Evolutionary conservation across 805 yeast genomes (phyloP).

Genomic region (Kurtzmaniella cleridarum): DNA sequence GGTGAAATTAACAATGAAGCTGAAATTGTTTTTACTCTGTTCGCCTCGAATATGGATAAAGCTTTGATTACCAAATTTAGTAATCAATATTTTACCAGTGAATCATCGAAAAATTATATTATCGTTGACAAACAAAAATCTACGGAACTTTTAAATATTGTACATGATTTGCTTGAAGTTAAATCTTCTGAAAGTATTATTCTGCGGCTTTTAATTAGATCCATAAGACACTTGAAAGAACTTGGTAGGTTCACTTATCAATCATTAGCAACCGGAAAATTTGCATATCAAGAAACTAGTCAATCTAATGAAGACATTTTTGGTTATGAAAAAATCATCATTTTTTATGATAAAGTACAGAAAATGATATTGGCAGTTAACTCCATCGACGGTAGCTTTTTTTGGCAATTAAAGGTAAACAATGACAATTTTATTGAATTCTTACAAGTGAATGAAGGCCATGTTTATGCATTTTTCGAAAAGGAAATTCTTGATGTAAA

Average conservation of each 20-base stretch:
- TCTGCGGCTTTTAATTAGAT: slow-evolving; percentile 24
- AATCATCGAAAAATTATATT: background rate
- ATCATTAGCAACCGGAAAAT: background rate
- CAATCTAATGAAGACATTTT: slow-evolving; percentile 15
- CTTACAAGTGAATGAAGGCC: slow-evolving; percentile 5
- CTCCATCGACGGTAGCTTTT: slow-evolving; percentile 29
- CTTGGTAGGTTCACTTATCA: slow-evolving; percentile 23
- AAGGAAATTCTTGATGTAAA: slow-evolving; percentile 7
- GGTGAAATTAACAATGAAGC: slow-evolving; percentile 3
- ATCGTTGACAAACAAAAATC: slow-evolving; percentile 29
- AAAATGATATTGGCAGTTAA: slow-evolving; percentile 38
- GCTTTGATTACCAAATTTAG: background rate
- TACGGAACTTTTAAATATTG: slow-evolving; percentile 20
- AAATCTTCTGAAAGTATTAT: slow-evolving; percentile 11
- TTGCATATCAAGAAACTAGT: background rate
- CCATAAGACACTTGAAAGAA: slow-evolving; percentile 27
- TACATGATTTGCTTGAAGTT: slow-evolving; percentile 28
- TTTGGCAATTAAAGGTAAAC: slow-evolving; percentile 24
- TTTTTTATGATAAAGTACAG: slow-evolving; percentile 18
- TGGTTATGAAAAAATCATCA: slow-evolving; percentile 29
- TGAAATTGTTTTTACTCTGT: slow-evolving; percentile 1
- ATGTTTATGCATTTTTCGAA: slow-evolving; percentile 11
- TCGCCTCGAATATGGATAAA: background rate
- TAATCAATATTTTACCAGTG: slow-evolving; percentile 3
- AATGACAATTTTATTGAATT: background rate